Evolutionary conservation across 2,329 filamentous ascomycete species (phyloP), one percentile per base, ranked within the genome.

Genomic region (Parastagonospora avenae): DNA sequence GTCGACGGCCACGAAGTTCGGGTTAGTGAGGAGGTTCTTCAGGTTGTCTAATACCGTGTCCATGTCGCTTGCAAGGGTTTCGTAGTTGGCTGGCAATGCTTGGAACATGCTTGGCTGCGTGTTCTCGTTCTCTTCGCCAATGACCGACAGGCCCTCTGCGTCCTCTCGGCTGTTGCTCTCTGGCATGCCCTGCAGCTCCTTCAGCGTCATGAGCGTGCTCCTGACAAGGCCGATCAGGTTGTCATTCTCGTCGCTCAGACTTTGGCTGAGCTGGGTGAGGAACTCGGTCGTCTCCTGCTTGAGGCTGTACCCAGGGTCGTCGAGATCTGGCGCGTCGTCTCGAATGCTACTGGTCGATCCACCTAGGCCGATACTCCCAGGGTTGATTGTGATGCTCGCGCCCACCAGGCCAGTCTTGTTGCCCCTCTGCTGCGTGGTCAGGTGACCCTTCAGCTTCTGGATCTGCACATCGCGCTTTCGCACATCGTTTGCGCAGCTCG

Each of bases 1-100:
- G 64, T 97, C 94, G 16, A 97, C 85, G 0, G 93, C 90, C 11
- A 97, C 94, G 71, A 97, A 99, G 2, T 92, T 96, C 1, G 94
- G 94, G 67, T 97, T 97, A 8, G 92, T 97, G 38, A 99, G 80
- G 32, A 99, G 84, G 2, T 83, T 88, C 59, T 89, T 85, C 57
- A 99, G 82, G 67, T 96, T 91, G 30, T 89, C 85, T 53, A 97
- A 80, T 8, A 96, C 86, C 6, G 79, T 79, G 46, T 92, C 87
- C 75, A 97, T 85, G 57, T 95, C 89, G 8, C 76, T 70, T 0
- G 88, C 85, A 54, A 97, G 74, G 5, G 79, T 82, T 38, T 92
- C 89, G 62, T 91, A 85, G 12, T 82, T 82, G 1, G 80, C 80
- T n/a, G 84, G 81, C 16, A 81, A 73, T 2, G 78, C 74, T 41